phyloP scores from a whole-genome alignment of 2,329 filamentous ascomycete genomes.

The Lecanoromycetidae sp. region DNA sequence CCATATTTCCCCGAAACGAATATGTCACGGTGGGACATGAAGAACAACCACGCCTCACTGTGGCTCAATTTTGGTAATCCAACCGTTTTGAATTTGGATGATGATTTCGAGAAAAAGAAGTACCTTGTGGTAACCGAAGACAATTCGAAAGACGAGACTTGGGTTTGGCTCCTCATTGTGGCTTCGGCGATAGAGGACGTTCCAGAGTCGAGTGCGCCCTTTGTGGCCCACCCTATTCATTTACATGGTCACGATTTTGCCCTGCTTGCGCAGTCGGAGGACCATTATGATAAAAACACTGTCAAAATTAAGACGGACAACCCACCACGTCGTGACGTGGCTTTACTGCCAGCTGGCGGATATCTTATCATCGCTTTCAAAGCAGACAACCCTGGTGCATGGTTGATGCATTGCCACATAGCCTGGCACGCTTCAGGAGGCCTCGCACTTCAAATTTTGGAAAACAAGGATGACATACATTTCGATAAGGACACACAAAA shows the following conservation, averaged over 20 bases:
- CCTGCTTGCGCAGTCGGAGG: constrained; percentile 19
- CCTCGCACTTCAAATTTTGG: constrained; percentile 30
- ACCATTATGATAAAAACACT: neutral
- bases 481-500: too few relatives aligned
- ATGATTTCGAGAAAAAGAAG: too few relatives aligned
- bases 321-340: constrained; percentile 27
- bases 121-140: too few relatives aligned
- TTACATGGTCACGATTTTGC: constrained; percentile 25
- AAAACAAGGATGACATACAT: constrained; percentile 31
- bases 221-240: constrained; percentile 15
- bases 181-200: constrained; percentile 21
- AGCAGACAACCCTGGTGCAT: constrained; percentile 12
- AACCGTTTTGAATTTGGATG: too few relatives aligned
- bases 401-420: constrained; percentile 34
- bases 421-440: constrained; percentile 39
- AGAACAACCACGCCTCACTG: too few relatives aligned
- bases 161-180: too few relatives aligned
- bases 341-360: constrained; percentile 20
- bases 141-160: too few relatives aligned
- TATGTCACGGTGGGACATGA: too few relatives aligned
- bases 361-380: constrained; percentile 29
- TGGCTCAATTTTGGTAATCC: too few relatives aligned
- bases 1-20: too few relatives aligned
- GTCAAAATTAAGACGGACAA: constrained; percentile 20
- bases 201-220: neutral